Percentiles rank a stretch among this genome's conserved stretches.
phyloP scores from a whole-genome alignment of 192 early-diverging fungal species.

The Backusella liffmaniae region DNA sequence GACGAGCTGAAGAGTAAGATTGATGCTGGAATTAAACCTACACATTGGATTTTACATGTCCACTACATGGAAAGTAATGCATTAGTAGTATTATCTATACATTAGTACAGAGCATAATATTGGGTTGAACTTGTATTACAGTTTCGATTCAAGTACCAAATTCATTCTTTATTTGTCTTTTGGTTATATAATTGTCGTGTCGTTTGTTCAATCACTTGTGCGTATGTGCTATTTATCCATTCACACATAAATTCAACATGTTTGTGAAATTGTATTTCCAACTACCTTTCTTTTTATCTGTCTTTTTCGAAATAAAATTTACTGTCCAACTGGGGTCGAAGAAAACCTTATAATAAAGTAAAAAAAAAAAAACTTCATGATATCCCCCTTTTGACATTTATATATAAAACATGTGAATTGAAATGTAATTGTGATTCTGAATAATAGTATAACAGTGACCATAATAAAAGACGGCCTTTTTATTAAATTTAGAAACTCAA shows the following conservation, averaged over 20 bases:
- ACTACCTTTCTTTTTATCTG: neutral
- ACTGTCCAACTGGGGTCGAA: neutral
- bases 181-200: neutral
- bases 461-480: neutral
- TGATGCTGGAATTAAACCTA: neutral
- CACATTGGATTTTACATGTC: neutral
- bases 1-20: neutral
- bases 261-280: neutral
- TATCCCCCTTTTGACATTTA: neutral
- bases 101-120: neutral
- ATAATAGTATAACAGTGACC: neutral
- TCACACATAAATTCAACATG: neutral
- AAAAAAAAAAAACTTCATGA: neutral
- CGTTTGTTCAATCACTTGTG: neutral
- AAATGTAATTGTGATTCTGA: neutral
- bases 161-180: neutral
- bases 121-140: neutral
- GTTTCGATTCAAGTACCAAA: neutral
- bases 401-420: neutral
- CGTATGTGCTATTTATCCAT: neutral
- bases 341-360: neutral
- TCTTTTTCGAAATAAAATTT: conserved; percentile 4
- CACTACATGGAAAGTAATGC: neutral
- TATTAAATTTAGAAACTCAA: neutral
- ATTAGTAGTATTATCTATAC: neutral